Base-by-base conservation (phyloP, 257 asterid genomes). In the Dorcoceras hygrometricum region DNA sequence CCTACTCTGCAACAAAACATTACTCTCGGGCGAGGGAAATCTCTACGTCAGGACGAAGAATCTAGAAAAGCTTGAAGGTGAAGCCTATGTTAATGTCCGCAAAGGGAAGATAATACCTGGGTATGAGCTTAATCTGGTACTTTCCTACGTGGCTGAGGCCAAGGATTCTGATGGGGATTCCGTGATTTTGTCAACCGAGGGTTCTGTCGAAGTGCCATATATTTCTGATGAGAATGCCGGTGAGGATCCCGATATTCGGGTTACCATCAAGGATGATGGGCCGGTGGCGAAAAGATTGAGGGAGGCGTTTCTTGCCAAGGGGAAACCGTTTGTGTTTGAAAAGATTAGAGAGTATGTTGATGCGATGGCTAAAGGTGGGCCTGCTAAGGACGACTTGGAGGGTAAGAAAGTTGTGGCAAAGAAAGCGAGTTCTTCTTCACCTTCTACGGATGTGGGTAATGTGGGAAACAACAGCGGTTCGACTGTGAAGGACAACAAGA, bases 201-300 rank as follows among this genome's bases (percentile, higher is more conserved):
- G 99, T 3, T 68, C 80, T 4, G 87, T 90, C 18, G 99, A 93
- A 23, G 70, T 88, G 11, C 99, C 99, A 0, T 93, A 93, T 12
- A 88, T 93, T 11, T 77, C 97, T 8, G 97, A 90, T 27, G 99
- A 90, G 90, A 93, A 93, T 63, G 96, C 99, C 5, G 99, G 75
- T 0, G 99, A 93, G 75, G 97, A 93, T 65, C 97, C 99, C 7
- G 91, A 93, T 51, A 56, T 83, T 31, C 76, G 80, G 76, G 71
- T 93, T 71, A 60, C 73, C 0, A 86, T 90, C 2, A 88, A 78
- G 43, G 97, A 93, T 23, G 97, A 93, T 12, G 99, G 99, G 5
- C 85, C 89, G 24, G 32, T 88, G 8, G 97, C 90, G 69, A 79
- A 55, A 43, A 78, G 87, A 56, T 36, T 93, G 75, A 93, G 86